These are phyloP conservation scores for Neonectria sp. DNA, from an alignment of 2,329 filamentous ascomycete species.

Conservation along the genomic window DNA sequence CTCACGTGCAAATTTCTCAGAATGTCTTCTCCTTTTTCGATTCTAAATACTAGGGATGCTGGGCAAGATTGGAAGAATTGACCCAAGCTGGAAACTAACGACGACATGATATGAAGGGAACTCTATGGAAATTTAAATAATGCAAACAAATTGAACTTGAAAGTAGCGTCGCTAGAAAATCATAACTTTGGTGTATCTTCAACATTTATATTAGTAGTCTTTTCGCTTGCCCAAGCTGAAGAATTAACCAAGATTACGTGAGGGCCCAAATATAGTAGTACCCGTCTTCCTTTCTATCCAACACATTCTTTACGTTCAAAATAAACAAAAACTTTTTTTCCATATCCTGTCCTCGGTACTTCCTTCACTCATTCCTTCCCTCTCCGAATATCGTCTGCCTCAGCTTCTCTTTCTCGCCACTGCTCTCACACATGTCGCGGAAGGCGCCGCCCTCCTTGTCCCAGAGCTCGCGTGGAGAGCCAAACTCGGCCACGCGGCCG, in stretches of 20 bases:
- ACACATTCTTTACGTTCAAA: not conserved
- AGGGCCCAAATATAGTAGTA: not conserved
- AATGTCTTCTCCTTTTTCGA: not conserved
- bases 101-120: conserved; percentile 4
- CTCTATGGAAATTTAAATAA: not conserved
- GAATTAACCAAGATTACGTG: not conserved
- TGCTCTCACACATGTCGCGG: conserved; percentile 74
- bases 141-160: not conserved
- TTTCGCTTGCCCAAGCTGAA: not conserved
- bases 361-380: not conserved
- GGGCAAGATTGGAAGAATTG: conserved; percentile 7
- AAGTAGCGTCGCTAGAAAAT: not conserved
- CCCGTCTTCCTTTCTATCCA: not conserved
- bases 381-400: conserved; percentile 60
- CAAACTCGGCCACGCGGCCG: conserved; percentile 78
- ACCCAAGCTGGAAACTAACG: not conserved
- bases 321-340: not conserved
- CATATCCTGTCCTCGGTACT: not conserved
- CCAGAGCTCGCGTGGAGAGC: conserved; percentile 75
- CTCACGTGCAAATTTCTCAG: not conserved
- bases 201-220: not conserved
- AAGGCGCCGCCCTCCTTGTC: conserved; percentile 68
- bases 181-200: not conserved
- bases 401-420: conserved; percentile 70
- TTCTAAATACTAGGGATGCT: not conserved